These are phyloP conservation scores for Alternaria viburni DNA, from an alignment of 2,329 filamentous ascomycete genomes.

Conservation along the genomic window DNA sequence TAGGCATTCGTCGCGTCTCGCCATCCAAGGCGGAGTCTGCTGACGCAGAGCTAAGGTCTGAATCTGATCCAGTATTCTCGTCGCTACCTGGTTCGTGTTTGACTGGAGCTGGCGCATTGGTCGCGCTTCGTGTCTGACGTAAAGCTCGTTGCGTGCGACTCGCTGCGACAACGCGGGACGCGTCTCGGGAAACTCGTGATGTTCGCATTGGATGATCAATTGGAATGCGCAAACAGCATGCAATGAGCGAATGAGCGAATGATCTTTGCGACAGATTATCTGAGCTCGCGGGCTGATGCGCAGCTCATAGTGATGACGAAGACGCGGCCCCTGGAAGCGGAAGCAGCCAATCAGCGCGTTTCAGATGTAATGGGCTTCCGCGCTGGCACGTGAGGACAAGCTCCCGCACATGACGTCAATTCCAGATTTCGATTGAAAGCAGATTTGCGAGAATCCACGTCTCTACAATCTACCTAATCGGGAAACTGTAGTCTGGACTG, in stretches of 20 bases:
- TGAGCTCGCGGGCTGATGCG: background rate
- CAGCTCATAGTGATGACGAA: background rate
- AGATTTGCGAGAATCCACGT: background rate
- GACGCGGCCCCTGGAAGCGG: background rate
- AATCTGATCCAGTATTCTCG: slow-evolving; percentile 27
- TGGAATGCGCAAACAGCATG: background rate
- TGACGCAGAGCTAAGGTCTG: slow-evolving; percentile 42
- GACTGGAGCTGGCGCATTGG: slow-evolving; percentile 27
- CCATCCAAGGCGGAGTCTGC: slow-evolving; percentile 32
- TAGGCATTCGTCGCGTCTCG: slow-evolving; percentile 19
- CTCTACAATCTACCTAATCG: background rate
- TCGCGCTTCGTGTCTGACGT: slow-evolving; percentile 40
- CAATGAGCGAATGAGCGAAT: background rate
- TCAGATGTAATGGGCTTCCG: background rate
- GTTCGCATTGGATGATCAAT: slow-evolving; percentile 37
- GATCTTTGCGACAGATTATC: background rate
- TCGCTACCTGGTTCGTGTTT: slow-evolving; percentile 16
- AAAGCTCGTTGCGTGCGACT: slow-evolving; percentile 33
- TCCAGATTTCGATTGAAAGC: background rate
- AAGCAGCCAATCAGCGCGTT: background rate
- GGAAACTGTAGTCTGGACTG: background rate
- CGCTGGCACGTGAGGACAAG: background rate
- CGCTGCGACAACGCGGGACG: slow-evolving; percentile 39
- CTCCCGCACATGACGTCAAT: background rate
- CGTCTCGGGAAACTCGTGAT: slow-evolving; percentile 48